These are phyloP conservation scores for Lipomyces spencermartinsiae DNA, from an alignment of 805 yeast species.

Conservation along the genomic window DNA sequence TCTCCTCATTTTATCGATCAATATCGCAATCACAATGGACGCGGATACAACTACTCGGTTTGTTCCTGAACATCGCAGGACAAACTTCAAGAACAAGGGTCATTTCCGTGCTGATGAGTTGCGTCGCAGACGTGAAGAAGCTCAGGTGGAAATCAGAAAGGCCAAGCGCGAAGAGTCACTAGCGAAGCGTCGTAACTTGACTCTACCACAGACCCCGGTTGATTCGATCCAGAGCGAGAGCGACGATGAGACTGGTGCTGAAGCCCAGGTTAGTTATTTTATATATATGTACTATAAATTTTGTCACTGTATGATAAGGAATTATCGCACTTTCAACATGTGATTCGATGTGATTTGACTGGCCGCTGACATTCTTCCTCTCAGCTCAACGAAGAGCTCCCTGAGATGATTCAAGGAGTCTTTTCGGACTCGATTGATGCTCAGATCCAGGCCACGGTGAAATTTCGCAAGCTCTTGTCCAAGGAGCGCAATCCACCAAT, in stretches of 20 bases:
- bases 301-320: not conserved
- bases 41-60: constrained; percentile 78
- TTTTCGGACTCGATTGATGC: constrained; percentile 75
- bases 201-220: constrained; percentile 48
- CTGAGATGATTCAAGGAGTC: constrained; percentile 82
- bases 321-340: not conserved
- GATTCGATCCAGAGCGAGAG: constrained; percentile 50
- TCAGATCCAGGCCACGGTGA: constrained; percentile 87
- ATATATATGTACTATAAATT: not conserved
- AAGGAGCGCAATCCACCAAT: constrained; percentile 97
- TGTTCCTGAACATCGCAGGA: constrained; percentile 97
- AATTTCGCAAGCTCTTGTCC: constrained; percentile 90
- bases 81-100: constrained; percentile 92
- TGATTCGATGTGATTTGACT: constrained; percentile 8
- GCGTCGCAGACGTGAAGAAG: constrained; percentile 96
- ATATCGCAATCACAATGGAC: constrained; percentile 58
- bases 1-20: not conserved
- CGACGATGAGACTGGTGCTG: constrained; percentile 52
- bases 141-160: constrained; percentile 94
- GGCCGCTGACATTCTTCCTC: constrained; percentile 27
- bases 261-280: constrained; percentile 38
- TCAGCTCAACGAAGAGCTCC: constrained; percentile 62
- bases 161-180: constrained; percentile 95
- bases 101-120: constrained; percentile 94
- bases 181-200: constrained; percentile 88